These are phyloP conservation scores for Mycena vulgaris DNA, from an alignment of 768 basidiomycete species.

Conservation along the genomic window DNA sequence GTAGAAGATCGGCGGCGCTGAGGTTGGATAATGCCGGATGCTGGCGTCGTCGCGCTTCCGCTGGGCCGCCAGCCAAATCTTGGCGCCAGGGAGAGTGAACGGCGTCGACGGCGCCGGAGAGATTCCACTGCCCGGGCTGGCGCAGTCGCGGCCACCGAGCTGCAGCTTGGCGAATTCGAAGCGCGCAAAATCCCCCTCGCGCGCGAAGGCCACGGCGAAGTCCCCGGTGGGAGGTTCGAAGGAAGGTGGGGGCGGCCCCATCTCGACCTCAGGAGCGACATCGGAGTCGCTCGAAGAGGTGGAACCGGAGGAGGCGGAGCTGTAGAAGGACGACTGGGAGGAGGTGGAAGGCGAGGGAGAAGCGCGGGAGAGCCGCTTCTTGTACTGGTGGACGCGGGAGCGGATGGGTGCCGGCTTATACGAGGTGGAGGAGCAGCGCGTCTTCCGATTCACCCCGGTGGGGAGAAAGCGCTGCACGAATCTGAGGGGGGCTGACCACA, in stretches of 20 bases:
- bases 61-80: background rate
- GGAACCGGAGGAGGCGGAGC: background rate
- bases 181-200: background rate
- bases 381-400: conserved; percentile 26
- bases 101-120: too few species aligned
- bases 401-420: conserved; percentile 13
- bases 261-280: background rate
- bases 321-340: background rate
- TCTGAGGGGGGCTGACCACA: too few species aligned
- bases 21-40: conserved; percentile 1
- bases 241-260: background rate
- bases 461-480: background rate
- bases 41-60: conserved; percentile 1
- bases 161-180: conserved; percentile 19
- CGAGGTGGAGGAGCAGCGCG: background rate
- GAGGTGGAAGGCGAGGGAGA: background rate
- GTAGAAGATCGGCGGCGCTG: conserved; percentile 7
- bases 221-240: background rate
- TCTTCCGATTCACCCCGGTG: background rate
- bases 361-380: background rate
- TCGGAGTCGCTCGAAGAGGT: background rate
- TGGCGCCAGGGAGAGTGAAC: background rate
- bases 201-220: background rate
- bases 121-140: too few species aligned
- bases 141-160: too few species aligned